A percentile compares a stretch with the other conserved stretches of the same genome.
phyloP scores from a whole-genome alignment of 1,284 basidiomycete genomes.

The Baeospora myosura region DNA sequence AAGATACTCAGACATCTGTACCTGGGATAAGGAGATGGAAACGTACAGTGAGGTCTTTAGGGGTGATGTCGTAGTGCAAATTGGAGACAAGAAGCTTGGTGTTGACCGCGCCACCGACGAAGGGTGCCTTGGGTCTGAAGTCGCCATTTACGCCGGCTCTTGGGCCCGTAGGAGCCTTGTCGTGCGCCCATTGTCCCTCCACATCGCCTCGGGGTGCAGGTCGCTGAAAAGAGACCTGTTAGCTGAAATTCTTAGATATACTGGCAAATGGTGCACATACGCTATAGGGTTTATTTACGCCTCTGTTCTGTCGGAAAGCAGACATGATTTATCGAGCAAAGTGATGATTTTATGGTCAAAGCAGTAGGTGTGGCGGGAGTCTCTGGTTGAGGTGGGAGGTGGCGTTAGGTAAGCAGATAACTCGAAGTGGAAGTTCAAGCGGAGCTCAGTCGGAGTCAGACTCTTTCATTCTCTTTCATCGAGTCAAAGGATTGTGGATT shows the following conservation, averaged over 20 bases:
- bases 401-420: no score
- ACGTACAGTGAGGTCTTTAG: conserved; percentile 82
- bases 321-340: no score
- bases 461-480: no score
- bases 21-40: not conserved
- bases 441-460: no score
- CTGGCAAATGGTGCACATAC: not conserved
- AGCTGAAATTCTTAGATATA: not conserved
- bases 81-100: conserved; percentile 78
- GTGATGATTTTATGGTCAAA: no score
- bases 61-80: conserved; percentile 89
- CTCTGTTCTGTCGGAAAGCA: not conserved
- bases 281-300: conserved; percentile 2
- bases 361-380: no score
- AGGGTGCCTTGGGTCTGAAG: conserved; percentile 18
- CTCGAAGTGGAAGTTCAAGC: no score
- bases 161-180: conserved; percentile 50
- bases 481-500: no score
- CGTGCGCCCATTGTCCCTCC: conserved; percentile 66
- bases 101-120: conserved; percentile 26
- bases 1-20: conserved; percentile 10
- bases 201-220: conserved; percentile 36
- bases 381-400: no score
- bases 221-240: conserved; percentile 27
- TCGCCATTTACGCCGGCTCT: conserved; percentile 20